phyloP scores from a whole-genome alignment of 177 flowering plant genomes.

The Tripterygium wilfordii region DNA sequence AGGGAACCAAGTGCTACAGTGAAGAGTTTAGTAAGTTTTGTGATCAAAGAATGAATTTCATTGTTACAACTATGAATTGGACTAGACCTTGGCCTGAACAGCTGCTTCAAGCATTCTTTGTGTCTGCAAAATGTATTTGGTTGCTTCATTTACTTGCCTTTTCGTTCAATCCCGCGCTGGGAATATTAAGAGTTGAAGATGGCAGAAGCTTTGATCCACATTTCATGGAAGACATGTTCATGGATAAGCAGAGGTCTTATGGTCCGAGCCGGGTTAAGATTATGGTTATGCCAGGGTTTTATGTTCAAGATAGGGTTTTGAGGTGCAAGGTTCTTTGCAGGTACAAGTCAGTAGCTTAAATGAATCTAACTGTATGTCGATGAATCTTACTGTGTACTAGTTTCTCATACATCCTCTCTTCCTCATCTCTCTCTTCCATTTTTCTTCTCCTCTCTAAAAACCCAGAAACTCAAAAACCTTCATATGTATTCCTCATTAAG shows the following conservation, averaged over 20 bases:
- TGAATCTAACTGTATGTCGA: no score
- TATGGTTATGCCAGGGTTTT: conserved; percentile 96
- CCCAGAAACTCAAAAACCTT: no score
- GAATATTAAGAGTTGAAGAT: conserved; percentile 73
- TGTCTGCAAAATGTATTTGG: conserved; percentile 89
- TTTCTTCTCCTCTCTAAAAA: no score
- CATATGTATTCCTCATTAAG: no score
- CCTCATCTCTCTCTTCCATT: no score
- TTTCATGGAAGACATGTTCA: conserved; percentile 78
- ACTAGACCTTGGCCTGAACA: conserved; percentile 89
- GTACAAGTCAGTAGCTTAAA: conserved; percentile 46
- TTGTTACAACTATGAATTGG: conserved; percentile 67
- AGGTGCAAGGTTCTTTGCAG: conserved; percentile 87
- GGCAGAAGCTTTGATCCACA: conserved; percentile 57
- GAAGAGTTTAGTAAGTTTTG: conserved; percentile 91
- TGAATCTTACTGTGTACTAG: no score
- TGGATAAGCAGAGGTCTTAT: conserved; percentile 44
- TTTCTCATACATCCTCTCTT: no score
- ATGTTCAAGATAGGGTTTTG: conserved; percentile 66
- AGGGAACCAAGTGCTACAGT: conserved; percentile 88
- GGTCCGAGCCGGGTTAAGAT: conserved; percentile 62
- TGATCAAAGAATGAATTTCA: conserved; percentile 88
- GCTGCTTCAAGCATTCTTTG: conserved; percentile 86
- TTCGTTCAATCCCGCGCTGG: conserved; percentile 66
- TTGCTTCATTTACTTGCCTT: conserved; percentile 88